Conservation (phyloP, 345 rosid species). For the Gossypium ekmanianum region DNA sequence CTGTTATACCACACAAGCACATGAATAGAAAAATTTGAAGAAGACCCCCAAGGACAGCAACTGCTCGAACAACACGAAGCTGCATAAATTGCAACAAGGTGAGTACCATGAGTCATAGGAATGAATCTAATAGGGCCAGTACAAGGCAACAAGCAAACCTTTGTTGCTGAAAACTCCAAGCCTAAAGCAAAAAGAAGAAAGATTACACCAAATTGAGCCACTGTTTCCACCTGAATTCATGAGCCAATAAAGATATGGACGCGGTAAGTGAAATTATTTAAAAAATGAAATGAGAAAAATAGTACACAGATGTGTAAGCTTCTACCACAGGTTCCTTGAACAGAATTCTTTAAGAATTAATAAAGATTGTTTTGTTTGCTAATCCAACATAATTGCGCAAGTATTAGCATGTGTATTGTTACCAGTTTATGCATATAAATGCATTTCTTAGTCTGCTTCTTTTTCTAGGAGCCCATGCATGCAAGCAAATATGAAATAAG, state of each 20-base stretch:
- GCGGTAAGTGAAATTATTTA: background rate
- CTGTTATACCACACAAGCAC: conserved; percentile 84
- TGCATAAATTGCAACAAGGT: conserved; percentile 33
- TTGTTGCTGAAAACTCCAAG: conserved; percentile 75
- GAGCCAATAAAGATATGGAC: conserved; percentile 12
- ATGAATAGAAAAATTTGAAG: conserved; percentile 85
- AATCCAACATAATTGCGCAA: background rate
- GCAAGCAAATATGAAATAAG: background rate
- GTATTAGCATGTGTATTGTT: background rate
- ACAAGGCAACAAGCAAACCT: conserved; percentile 37
- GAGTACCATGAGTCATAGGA: background rate
- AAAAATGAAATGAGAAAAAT: background rate
- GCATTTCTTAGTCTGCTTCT: background rate
- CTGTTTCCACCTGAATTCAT: conserved; percentile 76
- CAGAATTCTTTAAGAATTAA: background rate
- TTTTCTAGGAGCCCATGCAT: background rate
- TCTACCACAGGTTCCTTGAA: background rate
- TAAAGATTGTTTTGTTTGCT: background rate
- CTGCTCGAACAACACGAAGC: conserved; percentile 93
- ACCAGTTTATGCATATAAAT: conserved; percentile 6
- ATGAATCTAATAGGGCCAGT: conserved; percentile 12
- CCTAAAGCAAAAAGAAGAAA: conserved; percentile 96
- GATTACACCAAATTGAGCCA: conserved; percentile 97
- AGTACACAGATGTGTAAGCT: background rate
- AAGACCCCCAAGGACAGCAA: conserved; percentile 89